Percentiles rank a stretch among this genome's conserved stretches.
These are phyloP conservation scores for Nemania sp. DNA, from an alignment of 2,329 filamentous ascomycete species.

Conservation along the genomic window DNA sequence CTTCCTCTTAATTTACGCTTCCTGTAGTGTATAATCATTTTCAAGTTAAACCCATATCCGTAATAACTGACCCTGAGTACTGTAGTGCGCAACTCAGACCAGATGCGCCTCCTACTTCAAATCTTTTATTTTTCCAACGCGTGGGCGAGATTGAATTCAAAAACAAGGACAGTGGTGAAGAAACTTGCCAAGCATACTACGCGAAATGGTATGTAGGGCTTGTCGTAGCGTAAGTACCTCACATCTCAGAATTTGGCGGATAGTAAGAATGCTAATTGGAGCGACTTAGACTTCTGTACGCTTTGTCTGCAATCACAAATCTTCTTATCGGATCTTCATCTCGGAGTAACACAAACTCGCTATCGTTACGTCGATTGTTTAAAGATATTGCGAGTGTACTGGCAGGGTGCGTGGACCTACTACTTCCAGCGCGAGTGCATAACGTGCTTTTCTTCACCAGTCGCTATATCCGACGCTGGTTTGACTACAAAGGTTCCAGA, in stretches of 20 bases:
- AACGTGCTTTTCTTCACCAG: slow-evolving; percentile 7
- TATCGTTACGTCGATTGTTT: neutral
- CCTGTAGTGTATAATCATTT: no score
- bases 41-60: no score
- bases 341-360: neutral
- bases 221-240: slow-evolving; percentile 17
- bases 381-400: neutral
- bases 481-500: neutral
- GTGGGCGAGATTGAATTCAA: slow-evolving; percentile 8
- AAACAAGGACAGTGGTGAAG: neutral
- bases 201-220: slow-evolving; percentile 20
- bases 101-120: neutral
- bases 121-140: slow-evolving; percentile 25
- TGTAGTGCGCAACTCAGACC: slow-evolving; percentile 12
- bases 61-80: neutral
- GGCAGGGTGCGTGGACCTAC: neutral
- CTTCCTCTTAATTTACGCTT: no score
- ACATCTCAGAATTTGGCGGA: neutral
- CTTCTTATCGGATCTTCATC: slow-evolving; percentile 1
- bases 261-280: neutral
- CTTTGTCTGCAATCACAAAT: slow-evolving; percentile 15
- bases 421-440: neutral
- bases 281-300: slow-evolving; percentile 16
- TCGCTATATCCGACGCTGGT: slow-evolving; percentile 4
- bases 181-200: slow-evolving; percentile 11